Evolutionary conservation across 371 early-diverging fungal species (phyloP).

Genomic region (Mucor racemosus): DNA sequence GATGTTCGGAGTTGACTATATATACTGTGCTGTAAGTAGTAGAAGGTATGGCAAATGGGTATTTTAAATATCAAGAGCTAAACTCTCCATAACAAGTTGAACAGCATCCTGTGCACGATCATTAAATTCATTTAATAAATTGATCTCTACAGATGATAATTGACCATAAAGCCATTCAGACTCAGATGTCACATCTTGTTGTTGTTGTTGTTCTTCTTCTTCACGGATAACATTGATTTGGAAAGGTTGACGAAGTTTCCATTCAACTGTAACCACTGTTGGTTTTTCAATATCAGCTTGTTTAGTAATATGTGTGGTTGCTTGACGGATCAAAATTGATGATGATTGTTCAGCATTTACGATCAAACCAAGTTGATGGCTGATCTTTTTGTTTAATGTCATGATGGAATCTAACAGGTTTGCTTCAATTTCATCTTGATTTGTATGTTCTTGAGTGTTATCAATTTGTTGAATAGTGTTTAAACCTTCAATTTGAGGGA

Average conservation of each 20-base stretch:
- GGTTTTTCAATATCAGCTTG: slow-evolving; percentile 1
- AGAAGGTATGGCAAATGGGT: slow-evolving; percentile 5
- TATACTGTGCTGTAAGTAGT: background rate
- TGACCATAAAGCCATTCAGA: slow-evolving; percentile 25
- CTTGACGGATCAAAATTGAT: slow-evolving; percentile 33
- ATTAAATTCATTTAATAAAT: slow-evolving; percentile 28
- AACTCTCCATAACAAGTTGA: slow-evolving; percentile 25
- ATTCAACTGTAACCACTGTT: slow-evolving; percentile 27
- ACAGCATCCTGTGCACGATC: slow-evolving; percentile 28
- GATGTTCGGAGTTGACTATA: slow-evolving; percentile 1
- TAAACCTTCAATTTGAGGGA: slow-evolving; percentile 22
- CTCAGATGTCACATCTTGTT: slow-evolving; percentile 11
- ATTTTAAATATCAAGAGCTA: slow-evolving; percentile 23
- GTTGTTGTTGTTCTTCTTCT: slow-evolving; percentile 11
- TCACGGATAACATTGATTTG: slow-evolving; percentile 31
- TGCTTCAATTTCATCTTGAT: slow-evolving; percentile 13
- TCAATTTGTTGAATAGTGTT: slow-evolving; percentile 10
- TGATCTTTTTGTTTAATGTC: slow-evolving; percentile 33
- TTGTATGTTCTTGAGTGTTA: background rate
- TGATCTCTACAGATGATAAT: slow-evolving; percentile 20
- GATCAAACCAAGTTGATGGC: slow-evolving; percentile 38
- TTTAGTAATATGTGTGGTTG: background rate
- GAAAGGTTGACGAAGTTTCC: slow-evolving; percentile 37
- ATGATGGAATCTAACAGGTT: slow-evolving; percentile 11
- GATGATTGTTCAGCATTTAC: slow-evolving; percentile 38